phyloP scores from a whole-genome alignment of 345 rosid genomes.

The Syzygium aromaticum region DNA sequence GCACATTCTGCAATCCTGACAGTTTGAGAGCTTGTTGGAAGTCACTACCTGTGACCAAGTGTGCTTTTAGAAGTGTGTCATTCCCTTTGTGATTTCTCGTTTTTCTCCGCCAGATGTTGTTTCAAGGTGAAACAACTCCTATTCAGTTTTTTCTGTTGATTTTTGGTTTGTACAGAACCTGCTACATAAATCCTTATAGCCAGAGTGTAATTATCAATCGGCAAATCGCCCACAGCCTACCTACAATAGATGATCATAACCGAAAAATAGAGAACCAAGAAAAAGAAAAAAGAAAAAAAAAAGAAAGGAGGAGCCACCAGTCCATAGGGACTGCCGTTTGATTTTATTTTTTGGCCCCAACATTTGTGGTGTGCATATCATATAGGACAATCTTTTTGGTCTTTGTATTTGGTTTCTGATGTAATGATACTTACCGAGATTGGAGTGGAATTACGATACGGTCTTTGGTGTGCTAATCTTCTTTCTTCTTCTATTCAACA shows the following conservation, averaged over 20 bases:
- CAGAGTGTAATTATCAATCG: constrained; percentile 53
- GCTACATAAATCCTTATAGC: constrained; percentile 17
- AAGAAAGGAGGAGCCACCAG: constrained; percentile 43
- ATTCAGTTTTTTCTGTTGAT: constrained; percentile 27
- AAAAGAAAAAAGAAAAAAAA: constrained; percentile 8
- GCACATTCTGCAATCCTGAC: constrained; percentile 56
- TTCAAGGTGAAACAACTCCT: neutral
- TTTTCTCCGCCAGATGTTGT: constrained; percentile 18
- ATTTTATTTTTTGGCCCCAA: constrained; percentile 6
- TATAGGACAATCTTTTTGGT: constrained; percentile 1
- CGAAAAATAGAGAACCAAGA: neutral
- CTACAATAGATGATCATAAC: neutral
- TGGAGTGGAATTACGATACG: constrained; percentile 38
- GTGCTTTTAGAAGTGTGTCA: constrained; percentile 38
- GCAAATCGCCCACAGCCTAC: constrained; percentile 50
- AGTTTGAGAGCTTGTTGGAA: neutral
- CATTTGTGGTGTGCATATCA: neutral
- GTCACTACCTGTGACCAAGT: constrained; percentile 11
- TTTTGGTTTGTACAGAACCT: constrained; percentile 56
- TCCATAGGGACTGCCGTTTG: constrained; percentile 23
- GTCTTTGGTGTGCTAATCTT: constrained; percentile 41
- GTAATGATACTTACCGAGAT: constrained; percentile 34
- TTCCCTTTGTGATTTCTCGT: constrained; percentile 22
- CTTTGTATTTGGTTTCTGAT: constrained; percentile 18
- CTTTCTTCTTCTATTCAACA: neutral